Evolutionary conservation across 352 stramenopile genomes (phyloP).

Genomic region (Aphanomyces astaci): DNA sequence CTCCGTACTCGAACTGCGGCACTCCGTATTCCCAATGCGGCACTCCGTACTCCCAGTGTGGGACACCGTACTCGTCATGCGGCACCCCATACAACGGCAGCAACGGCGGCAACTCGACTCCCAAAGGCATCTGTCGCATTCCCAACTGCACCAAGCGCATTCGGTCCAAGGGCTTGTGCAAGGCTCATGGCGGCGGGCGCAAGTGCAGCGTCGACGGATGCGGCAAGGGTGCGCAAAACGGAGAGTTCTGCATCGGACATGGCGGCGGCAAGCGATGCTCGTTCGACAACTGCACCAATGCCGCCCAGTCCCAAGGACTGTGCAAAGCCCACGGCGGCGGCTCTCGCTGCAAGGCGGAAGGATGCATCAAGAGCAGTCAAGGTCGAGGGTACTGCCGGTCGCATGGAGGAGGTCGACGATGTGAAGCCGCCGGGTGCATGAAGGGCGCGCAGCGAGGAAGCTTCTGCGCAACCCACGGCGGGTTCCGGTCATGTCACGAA

Average conservation of each 20-base stretch:
- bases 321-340: constrained; percentile 78
- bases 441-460: constrained; percentile 52
- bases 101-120: neutral
- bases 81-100: neutral
- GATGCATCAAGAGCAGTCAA: constrained; percentile 85
- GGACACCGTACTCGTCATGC: neutral
- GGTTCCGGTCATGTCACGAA: constrained; percentile 31
- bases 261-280: constrained; percentile 80
- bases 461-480: constrained; percentile 45
- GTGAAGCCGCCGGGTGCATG: constrained; percentile 83
- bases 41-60: neutral
- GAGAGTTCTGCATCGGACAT: constrained; percentile 81
- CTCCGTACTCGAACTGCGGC: neutral
- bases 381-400: constrained; percentile 72
- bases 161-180: constrained; percentile 72
- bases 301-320: constrained; percentile 76
- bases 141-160: constrained; percentile 29
- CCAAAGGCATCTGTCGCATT: constrained; percentile 19
- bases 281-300: constrained; percentile 64
- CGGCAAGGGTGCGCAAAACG: constrained; percentile 67
- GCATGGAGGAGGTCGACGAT: constrained; percentile 73
- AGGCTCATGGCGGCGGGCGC: constrained; percentile 73
- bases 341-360: constrained; percentile 65
- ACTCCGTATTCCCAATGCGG: neutral
- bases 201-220: constrained; percentile 57